These are phyloP conservation scores for Phytopythium vexans DNA, from an alignment of 352 stramenopile species.

Conservation along the genomic window DNA sequence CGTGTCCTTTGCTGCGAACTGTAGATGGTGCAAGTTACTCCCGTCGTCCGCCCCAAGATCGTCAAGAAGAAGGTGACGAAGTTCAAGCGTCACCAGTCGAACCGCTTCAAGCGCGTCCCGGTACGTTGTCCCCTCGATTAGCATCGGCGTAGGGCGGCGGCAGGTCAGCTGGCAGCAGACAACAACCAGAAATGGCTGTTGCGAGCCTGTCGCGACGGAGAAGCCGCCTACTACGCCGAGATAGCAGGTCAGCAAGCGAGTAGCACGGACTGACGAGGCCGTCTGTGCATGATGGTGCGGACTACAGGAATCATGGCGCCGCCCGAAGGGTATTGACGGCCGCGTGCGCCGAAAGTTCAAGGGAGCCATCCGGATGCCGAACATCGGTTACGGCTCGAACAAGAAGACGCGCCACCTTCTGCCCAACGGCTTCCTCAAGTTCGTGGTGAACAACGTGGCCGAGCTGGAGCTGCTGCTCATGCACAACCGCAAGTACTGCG, in stretches of 20 bases:
- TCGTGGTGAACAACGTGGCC: slow-evolving; percentile 97
- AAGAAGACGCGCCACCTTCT: slow-evolving; percentile 98
- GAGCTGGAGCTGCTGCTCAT: slow-evolving; percentile 97
- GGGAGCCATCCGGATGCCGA: slow-evolving; percentile 97
- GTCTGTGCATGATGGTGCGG: neutral
- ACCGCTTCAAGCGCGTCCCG: slow-evolving; percentile 98
- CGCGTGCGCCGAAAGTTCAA: slow-evolving; percentile 99
- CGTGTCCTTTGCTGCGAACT: neutral
- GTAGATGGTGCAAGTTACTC: slow-evolving; percentile 91
- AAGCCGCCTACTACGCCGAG: too few relatives aligned
- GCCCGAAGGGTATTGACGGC: slow-evolving; percentile 99
- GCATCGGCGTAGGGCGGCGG: neutral
- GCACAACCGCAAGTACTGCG: slow-evolving; percentile 98
- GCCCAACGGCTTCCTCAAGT: slow-evolving; percentile 99
- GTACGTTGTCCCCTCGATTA: slow-evolving; percentile 39
- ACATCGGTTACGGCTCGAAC: slow-evolving; percentile 99
- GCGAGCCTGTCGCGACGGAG: neutral
- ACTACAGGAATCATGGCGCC: slow-evolving; percentile 92
- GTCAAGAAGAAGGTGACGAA: slow-evolving; percentile 99
- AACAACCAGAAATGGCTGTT: neutral
- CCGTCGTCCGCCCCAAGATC: slow-evolving; percentile 90
- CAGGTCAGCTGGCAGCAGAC: too few relatives aligned
- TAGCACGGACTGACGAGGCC: too few relatives aligned
- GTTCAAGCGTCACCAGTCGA: slow-evolving; percentile 98
- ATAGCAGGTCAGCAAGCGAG: too few relatives aligned